phyloP scores from a whole-genome alignment of 106 monocot species.

The Dioscorea dumetorum region DNA sequence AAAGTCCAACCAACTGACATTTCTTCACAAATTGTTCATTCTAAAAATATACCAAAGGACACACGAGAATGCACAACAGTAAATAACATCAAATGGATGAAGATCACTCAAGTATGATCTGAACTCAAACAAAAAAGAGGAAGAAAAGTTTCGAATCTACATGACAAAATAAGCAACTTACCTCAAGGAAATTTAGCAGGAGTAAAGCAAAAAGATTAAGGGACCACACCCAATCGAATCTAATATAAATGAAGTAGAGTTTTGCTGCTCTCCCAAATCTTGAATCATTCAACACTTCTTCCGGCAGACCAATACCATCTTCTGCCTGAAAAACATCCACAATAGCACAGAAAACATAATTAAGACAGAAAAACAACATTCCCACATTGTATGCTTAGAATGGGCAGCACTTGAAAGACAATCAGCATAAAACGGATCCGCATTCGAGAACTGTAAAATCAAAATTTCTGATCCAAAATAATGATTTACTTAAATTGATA shows the following conservation, averaged over 20 bases:
- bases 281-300: conserved; percentile 73
- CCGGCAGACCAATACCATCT: conserved; percentile 95
- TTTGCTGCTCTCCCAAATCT: conserved; percentile 65
- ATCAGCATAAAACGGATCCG: no score
- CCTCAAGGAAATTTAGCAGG: conserved; percentile 88
- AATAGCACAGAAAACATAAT: no score
- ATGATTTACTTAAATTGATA: no score
- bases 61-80: no score
- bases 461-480: no score
- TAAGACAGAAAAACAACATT: no score
- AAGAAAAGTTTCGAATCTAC: no score
- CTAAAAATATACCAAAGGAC: neutral
- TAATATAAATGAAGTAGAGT: conserved; percentile 75
- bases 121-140: no score
- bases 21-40: neutral
- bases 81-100: neutral
- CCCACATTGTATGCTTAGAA: no score
- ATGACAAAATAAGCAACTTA: conserved; percentile 17
- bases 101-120: neutral
- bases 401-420: no score
- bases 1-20: conserved; percentile 1
- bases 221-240: conserved; percentile 74
- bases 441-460: no score
- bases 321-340: conserved; percentile 62
- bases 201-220: conserved; percentile 83